Evolutionary conservation across 352 stramenopile genomes (phyloP), one percentile per base, ranked within the genome.

Genomic region (Pythium vanterpoolii): DNA sequence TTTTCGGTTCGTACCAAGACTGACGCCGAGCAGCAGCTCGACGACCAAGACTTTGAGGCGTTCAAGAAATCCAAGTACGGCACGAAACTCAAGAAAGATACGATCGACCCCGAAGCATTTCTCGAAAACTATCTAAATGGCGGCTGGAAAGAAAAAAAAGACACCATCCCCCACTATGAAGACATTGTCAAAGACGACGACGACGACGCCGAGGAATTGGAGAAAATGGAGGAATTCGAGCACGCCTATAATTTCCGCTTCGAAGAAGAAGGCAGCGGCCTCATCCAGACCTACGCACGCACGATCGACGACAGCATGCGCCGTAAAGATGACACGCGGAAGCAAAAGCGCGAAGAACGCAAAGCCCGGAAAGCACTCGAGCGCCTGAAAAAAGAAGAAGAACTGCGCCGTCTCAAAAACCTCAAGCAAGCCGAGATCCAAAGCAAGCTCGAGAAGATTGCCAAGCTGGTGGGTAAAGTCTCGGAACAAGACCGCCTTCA

Each of bases 191-290:
- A 93, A 34, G 84, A 96, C 36, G 86, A 96, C 34, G 83, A 94
- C 13, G 87, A 95, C 42, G 89, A 98, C 50, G 84, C 87, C 9
- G 89, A 98, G 46, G 90, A 89, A 55, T 66, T 98, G 18, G 95
- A 99, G 42, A 88, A 93, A 49, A 92, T 90, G 11, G 97, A 99
- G 60, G 87, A 95, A 24, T 99, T 99, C 74, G 97, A 99, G 73
- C 89, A 96, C 60, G 91, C 95, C 36, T 99, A 99, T 83, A 99
- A 99, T 73, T 99, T 99, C 70, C 93, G 97, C 19, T 99, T 99
- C 67, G 97, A 99, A 75, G 93, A 99, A 73, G 93, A 96, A 48
- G 91, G 83, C 31, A 89, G 83, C 28, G 82, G 82, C 6, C 49
- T 93, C 27, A 96, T 97, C 56, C 71, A 93, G 60, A 96, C 78